Percentiles rank a stretch among this genome's conserved stretches.
phyloP scores from a whole-genome alignment of 768 basidiomycete species.

The Trametes cubensis region DNA sequence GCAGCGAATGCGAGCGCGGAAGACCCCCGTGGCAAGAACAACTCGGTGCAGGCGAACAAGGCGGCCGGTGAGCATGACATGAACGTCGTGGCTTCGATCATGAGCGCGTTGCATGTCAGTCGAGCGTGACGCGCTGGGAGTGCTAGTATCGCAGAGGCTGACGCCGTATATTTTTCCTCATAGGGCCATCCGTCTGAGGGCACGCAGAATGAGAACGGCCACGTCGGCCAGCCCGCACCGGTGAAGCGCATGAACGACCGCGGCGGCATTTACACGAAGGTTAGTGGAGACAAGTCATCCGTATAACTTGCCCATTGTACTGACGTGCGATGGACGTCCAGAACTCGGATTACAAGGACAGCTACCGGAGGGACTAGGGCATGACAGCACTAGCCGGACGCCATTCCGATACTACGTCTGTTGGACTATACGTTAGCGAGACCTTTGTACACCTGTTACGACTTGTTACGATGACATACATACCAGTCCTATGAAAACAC shows the following conservation, averaged over 20 bases:
- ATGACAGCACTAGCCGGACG: no score
- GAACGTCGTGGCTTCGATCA: slow-evolving; percentile 2
- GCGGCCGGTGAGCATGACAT: background rate
- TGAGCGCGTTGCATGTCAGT: slow-evolving; percentile 23
- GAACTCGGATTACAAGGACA: slow-evolving; percentile 22
- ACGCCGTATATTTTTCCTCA: no score
- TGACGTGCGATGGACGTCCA: background rate
- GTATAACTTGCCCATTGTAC: background rate
- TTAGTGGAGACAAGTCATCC: background rate
- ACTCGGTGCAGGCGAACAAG: background rate
- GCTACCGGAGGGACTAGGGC: slow-evolving; percentile 18
- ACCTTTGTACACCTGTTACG: no score
- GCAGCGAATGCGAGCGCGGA: background rate
- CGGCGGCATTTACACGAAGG: slow-evolving; percentile 25
- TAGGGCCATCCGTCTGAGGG: slow-evolving; percentile 4
- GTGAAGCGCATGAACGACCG: slow-evolving; percentile 16
- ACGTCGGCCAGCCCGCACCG: slow-evolving; percentile 20
- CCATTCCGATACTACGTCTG: no score
- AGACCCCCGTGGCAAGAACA: slow-evolving; percentile 1
- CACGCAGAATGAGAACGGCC: slow-evolving; percentile 10
- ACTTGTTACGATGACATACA: no score
- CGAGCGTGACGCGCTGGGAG: no score
- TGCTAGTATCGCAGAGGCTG: background rate
- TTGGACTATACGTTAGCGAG: no score
- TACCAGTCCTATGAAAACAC: no score